Base-by-base conservation (phyloP, 192 early-diverging fungal genomes). In the Dimargaris verticillata region DNA sequence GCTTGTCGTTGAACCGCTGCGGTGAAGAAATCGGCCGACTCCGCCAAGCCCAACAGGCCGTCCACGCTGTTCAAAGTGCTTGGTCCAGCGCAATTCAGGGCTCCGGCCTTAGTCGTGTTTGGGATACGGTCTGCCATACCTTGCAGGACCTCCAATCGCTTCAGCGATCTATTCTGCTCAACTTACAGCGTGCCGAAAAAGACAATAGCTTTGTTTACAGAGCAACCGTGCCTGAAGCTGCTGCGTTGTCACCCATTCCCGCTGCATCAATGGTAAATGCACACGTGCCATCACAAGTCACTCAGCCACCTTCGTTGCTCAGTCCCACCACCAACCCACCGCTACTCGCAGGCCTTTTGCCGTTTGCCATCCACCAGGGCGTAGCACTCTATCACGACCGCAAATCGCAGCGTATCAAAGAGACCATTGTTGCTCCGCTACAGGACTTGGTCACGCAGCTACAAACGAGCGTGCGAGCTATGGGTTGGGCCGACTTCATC, bases 161-260 rank as follows among this genome's bases (percentile, higher is more conserved):
- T 29, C 64, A 75, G n/a, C 65, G 71, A 25, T 68, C 69, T 0
- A 70, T 84, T 2, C 46, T 62, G 61, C 64, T 69, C 48, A 82
- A 81, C 51, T 63, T 80, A 10, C 65, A 64, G 3, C 64, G 78
- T 1, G 90, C 91, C 14, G 81, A 85, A 46, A 89, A 88, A 70
- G 93, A 96, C 64, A 96, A 96, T 53, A 87, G 93, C 65, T 79
- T 91, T 45, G 91, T 96, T 20, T 91, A 95, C 67, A 64, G 92
- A 53, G 83, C 92, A 28, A 75, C 74, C 0, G 80, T 96, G 0
- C 91, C 90, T 0, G 65, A 75, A 11, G 53, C 74, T 5, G 73
- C 80, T 10, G 52, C 81, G 10, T 67, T 96, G 0, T 48, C 74
- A 5, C 43, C 78, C 5, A 83, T 96, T 51, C 66, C 68, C 48